phyloP scores from a whole-genome alignment of 228 moss, liverwort and hornwort species.

The Sphagnum fallax region DNA sequence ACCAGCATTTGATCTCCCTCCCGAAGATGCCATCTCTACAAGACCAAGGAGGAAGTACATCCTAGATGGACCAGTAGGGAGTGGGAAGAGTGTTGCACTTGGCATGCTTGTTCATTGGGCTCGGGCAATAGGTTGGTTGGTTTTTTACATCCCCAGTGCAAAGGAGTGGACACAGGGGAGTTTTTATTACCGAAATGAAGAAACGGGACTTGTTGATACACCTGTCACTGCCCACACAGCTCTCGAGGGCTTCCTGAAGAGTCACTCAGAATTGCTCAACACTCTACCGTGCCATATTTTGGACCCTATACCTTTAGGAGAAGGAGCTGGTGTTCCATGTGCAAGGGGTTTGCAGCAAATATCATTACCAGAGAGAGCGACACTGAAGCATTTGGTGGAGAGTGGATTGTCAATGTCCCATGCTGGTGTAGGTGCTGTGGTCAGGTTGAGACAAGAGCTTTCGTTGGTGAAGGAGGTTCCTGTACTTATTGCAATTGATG shows the following conservation, averaged over 20 bases:
- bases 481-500: conserved; percentile 86
- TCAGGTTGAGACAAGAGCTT: conserved; percentile 79
- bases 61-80: conserved; percentile 75
- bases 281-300: conserved; percentile 58
- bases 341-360: conserved; percentile 72
- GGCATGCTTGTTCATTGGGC: conserved; percentile 98
- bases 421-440: conserved; percentile 78
- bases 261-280: conserved; percentile 62
- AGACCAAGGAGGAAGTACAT: conserved; percentile 73
- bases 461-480: conserved; percentile 71
- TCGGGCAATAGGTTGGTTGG: conserved; percentile 85
- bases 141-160: conserved; percentile 93
- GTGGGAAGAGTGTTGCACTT: conserved; percentile 89
- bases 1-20: conserved; percentile 32
- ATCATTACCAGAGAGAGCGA: conserved; percentile 53
- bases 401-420: conserved; percentile 86
- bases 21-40: background rate
- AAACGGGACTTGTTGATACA: conserved; percentile 75
- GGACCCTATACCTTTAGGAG: conserved; percentile 69
- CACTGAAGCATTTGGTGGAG: conserved; percentile 76
- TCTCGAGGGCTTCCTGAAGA: conserved; percentile 82
- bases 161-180: conserved; percentile 83
- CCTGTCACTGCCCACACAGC: conserved; percentile 78
- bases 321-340: conserved; percentile 82
- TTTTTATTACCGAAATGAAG: conserved; percentile 74